Evolutionary conservation across 2,329 filamentous ascomycete genomes (phyloP), one percentile per base, ranked within the genome.

Genomic region (Cladosporium sp.): DNA sequence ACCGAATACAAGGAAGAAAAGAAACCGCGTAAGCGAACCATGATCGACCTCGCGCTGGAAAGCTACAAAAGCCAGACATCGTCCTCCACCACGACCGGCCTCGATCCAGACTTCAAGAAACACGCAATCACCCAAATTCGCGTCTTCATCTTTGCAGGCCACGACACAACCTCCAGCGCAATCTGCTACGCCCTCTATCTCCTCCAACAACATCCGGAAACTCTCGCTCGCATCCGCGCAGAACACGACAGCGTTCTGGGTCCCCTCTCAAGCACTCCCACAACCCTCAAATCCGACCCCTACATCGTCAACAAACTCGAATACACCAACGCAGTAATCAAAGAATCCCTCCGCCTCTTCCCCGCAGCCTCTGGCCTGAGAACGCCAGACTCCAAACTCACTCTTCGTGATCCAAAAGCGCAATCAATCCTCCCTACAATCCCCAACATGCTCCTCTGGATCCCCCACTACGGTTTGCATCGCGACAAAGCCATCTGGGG

Each of bases 291-390:
- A 34, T 59, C 68, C 1, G 68, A 79, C n/a, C 77, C 79, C 0
- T 65, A 73, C 19, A 68, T 78, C 10, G 70, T 83, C 44, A 80
- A 79, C 65, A 69, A 75, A 36, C 73, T 84, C n/a, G 71, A 73
- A 1, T 83, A 80, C 63, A 80, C 79, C 3, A 69, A 65, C 7
- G 79, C 78, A 32, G 73, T 81, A 7, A 73, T 83, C 63, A 80
- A 80, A 58, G 82, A 84, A 68, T 73, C 74, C 0, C 70, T 84
- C 3, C 74, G 81, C 4, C 68, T 83, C 37, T 80, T 75, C 62
- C 78, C 80, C 0, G 74, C 80, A 1, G 80, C 67, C 0, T 74
- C 72, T 7, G 73, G 73, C 2, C 70, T 75, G 10, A 75, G 78
- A 7, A 49, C 58, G 15, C 73, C 72, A 6, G 57, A 61, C 12